Percentiles rank a stretch among this genome's conserved stretches.
Evolutionary conservation across 257 asterid genomes (phyloP).

Genomic region (Nicotiana otophora): DNA sequence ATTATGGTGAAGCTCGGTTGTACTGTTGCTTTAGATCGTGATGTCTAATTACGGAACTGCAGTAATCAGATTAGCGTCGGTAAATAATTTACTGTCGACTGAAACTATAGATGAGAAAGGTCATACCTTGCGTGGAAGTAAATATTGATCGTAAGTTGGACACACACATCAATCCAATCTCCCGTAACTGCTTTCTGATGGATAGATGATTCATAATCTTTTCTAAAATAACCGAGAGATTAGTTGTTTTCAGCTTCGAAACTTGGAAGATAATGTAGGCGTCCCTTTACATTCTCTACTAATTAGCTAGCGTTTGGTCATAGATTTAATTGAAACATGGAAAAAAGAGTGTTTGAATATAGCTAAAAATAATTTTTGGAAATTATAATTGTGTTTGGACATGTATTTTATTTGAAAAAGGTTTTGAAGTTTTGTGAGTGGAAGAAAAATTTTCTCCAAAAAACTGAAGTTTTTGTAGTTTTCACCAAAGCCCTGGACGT

Average conservation of each 20-base stretch:
- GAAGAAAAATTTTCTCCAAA: too few relatives aligned
- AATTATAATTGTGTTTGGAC: too few relatives aligned
- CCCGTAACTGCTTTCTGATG: not conserved
- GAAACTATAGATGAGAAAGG: not conserved
- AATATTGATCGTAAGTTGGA: not conserved
- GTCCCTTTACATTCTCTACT: too few relatives aligned
- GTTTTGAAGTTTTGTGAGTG: too few relatives aligned
- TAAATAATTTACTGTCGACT: not conserved
- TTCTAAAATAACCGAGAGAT: too few relatives aligned
- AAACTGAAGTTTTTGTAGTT: too few relatives aligned
- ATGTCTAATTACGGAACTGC: not conserved
- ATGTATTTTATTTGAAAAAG: too few relatives aligned
- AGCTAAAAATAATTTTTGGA: too few relatives aligned
- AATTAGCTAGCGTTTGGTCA: too few relatives aligned
- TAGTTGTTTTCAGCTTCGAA: not conserved
- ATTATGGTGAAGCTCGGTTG: not conserved
- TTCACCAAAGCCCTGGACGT: too few relatives aligned
- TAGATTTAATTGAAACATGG: too few relatives aligned
- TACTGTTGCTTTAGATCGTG: not conserved
- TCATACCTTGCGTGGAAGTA: not conserved
- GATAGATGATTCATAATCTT: not conserved
- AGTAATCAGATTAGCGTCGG: not conserved
- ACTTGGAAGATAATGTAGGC: not conserved
- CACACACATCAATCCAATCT: not conserved
- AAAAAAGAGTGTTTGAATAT: too few relatives aligned